These are phyloP conservation scores for Petunia hybrid DNA, from an alignment of 305 asterid genomes.

Conservation along the genomic window DNA sequence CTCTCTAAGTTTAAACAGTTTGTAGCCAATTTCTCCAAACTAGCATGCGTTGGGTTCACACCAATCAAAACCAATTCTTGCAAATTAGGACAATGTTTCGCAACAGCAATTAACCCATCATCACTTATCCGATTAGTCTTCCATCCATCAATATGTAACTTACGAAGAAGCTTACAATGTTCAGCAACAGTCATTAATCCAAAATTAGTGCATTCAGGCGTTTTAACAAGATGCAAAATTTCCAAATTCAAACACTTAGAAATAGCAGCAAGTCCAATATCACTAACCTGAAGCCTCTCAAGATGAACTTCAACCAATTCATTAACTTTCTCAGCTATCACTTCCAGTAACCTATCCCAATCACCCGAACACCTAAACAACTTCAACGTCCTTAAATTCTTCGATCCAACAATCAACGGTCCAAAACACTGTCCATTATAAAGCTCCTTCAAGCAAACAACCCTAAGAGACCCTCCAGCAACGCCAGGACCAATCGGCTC, in stretches of 20 bases:
- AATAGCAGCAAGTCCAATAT: constrained; percentile 42
- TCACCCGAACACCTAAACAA: constrained; percentile 48
- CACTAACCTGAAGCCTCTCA: constrained; percentile 51
- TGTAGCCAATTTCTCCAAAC: constrained; percentile 44
- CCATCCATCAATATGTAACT: constrained; percentile 53
- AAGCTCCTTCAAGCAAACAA: constrained; percentile 49
- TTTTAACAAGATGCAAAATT: constrained; percentile 47
- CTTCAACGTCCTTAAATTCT: constrained; percentile 46
- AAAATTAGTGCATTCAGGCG: constrained; percentile 43
- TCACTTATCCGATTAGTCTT: constrained; percentile 50
- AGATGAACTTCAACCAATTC: constrained; percentile 45
- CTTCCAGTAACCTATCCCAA: constrained; percentile 48
- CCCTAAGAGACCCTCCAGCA: constrained; percentile 40
- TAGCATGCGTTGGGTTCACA: constrained; percentile 41
- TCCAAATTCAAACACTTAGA: constrained; percentile 41
- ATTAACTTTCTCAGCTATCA: constrained; percentile 28
- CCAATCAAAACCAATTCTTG: constrained; percentile 51
- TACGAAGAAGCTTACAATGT: constrained; percentile 47
- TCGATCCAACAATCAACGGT: constrained; percentile 43
- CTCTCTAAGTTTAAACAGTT: constrained; percentile 46
- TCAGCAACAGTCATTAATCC: constrained; percentile 46
- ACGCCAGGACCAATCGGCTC: constrained; percentile 45
- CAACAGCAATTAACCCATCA: constrained; percentile 43
- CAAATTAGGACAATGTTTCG: constrained; percentile 39
- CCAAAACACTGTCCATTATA: constrained; percentile 52